Evolutionary conservation across 1,139 yeast genomes (phyloP).

Genomic region (Lodderomyces orthopsilosis): DNA sequence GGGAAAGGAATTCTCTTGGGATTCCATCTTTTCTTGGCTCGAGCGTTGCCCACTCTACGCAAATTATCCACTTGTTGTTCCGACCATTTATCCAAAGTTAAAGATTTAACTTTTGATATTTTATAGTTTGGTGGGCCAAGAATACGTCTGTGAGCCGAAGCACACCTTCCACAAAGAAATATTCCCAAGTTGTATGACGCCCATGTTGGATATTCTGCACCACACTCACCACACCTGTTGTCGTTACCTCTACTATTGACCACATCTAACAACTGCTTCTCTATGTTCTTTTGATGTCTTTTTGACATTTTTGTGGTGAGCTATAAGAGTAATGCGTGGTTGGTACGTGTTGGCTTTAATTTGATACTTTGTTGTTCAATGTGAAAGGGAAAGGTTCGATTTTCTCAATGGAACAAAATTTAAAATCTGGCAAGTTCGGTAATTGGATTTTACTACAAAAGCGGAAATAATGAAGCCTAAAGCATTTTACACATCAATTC

Average conservation of each 20-base stretch:
- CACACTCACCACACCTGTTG: constrained; percentile 77
- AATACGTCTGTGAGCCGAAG: constrained; percentile 67
- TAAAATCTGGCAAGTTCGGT: constrained; percentile 1
- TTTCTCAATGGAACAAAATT: not conserved
- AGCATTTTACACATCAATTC: not conserved
- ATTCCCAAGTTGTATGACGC: constrained; percentile 54
- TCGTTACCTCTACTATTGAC: constrained; percentile 39
- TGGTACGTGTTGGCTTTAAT: not conserved
- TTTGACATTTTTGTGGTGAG: constrained; percentile 10
- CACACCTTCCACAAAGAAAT: constrained; percentile 76
- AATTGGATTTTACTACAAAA: no score
- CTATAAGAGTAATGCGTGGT: not conserved
- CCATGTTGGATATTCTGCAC: constrained; percentile 59
- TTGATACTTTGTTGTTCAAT: not conserved
- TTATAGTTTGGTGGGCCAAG: constrained; percentile 50
- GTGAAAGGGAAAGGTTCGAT: not conserved
- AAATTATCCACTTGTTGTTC: constrained; percentile 57
- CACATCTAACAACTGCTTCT: constrained; percentile 43
- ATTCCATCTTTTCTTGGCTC: constrained; percentile 65
- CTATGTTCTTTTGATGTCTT: constrained; percentile 20
- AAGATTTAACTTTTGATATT: constrained; percentile 72
- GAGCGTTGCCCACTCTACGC: constrained; percentile 61
- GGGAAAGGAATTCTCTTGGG: constrained; percentile 64
- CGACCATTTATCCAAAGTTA: constrained; percentile 80
- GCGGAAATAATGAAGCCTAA: no score